Evolutionary conservation across 2,329 filamentous ascomycete species (phyloP).

Genomic region (Diaporthe australafricana): DNA sequence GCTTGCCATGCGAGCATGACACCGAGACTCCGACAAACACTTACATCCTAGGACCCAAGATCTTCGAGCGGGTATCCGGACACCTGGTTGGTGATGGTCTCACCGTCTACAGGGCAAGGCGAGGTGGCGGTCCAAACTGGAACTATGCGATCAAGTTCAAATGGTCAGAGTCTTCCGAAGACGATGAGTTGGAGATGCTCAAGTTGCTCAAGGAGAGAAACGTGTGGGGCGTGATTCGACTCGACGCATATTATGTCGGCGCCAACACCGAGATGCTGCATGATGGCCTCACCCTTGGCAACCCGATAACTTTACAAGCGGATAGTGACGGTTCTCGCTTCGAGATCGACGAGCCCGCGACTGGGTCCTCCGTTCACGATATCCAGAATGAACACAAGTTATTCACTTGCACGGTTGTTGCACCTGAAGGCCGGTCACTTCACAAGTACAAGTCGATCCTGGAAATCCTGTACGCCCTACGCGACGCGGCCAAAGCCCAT

Average conservation of each 20-base stretch:
- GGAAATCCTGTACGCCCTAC: slow-evolving; percentile 49
- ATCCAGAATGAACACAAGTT: background rate
- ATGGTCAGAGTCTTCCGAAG: background rate
- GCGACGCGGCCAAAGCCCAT: slow-evolving; percentile 52
- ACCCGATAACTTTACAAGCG: background rate
- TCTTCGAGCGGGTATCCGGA: background rate
- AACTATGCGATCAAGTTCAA: slow-evolving; percentile 13
- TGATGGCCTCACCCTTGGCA: background rate
- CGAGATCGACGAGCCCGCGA: background rate
- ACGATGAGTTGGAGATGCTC: background rate
- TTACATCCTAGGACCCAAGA: background rate
- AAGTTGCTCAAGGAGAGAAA: background rate
- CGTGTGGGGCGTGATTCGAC: background rate
- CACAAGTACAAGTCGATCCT: slow-evolving; percentile 42
- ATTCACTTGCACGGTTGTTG: background rate
- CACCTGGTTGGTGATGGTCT: slow-evolving; percentile 1
- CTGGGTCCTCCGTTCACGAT: too few species aligned
- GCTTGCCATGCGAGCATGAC: background rate
- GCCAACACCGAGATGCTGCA: background rate
- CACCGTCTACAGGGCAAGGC: slow-evolving; percentile 2
- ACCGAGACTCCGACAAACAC: too few species aligned
- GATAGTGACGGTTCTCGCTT: background rate
- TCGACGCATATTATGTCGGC: background rate
- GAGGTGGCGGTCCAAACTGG: background rate
- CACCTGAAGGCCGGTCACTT: slow-evolving; percentile 44